Evolutionary conservation across 208 protist genomes (phyloP).

Genomic region (Leishmania martiniquensis): DNA sequence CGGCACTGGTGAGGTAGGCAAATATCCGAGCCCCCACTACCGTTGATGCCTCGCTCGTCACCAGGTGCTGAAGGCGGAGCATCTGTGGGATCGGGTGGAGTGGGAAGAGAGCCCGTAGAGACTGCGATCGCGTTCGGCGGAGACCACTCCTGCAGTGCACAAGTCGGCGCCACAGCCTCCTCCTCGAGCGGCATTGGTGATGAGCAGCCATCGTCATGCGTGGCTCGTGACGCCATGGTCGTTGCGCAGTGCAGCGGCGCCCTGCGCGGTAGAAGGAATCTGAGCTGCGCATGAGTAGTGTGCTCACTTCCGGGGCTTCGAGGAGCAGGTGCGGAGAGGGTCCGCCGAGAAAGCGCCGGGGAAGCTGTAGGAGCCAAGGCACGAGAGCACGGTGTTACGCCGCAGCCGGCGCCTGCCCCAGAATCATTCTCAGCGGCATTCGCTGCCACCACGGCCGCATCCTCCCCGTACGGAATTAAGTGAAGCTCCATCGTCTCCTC

Average conservation of each 20-base stretch:
- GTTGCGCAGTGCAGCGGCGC: background rate
- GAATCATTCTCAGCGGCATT: background rate
- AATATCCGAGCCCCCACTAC: background rate
- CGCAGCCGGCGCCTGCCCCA: background rate
- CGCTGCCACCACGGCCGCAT: background rate
- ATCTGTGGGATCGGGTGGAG: background rate
- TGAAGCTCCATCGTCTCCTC: constrained; percentile 72
- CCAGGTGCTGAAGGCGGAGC: background rate
- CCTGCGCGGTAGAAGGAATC: background rate
- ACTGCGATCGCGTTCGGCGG: background rate
- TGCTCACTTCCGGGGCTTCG: background rate
- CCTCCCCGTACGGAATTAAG: constrained; percentile 53
- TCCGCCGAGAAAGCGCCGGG: background rate
- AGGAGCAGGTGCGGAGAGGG: background rate
- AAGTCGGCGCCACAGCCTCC: background rate
- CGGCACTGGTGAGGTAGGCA: background rate
- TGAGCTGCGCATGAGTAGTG: background rate
- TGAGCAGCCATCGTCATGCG: background rate
- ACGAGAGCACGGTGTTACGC: background rate
- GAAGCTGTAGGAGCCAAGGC: background rate
- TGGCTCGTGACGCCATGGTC: background rate
- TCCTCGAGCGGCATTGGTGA: background rate
- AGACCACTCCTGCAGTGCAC: background rate
- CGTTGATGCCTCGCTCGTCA: background rate
- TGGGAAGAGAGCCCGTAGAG: background rate